Base-by-base conservation (phyloP, 1,284 basidiomycete genomes). In the Leccinum griseonigrum region DNA sequence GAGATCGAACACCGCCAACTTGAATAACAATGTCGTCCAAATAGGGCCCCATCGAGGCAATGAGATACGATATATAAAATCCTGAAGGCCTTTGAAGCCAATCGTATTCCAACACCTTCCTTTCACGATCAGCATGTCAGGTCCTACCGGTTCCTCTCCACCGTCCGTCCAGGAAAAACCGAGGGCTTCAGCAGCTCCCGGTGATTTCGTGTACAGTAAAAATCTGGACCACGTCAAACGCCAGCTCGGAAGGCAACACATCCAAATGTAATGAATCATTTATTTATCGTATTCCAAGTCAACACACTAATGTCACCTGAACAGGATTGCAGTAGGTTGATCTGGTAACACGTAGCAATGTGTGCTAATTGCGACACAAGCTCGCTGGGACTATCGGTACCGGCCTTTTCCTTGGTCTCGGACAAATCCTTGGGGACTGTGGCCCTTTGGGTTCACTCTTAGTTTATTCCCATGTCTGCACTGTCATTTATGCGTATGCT, bases 321-420 rank as follows among this genome's bases (percentile, higher is more conserved):
- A 14, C 64, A 86, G 85, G 85, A 85, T 86, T 73, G 83, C 85
- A 60, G 85, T 85, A 66, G 70, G 82, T 74, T 54, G 11, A 14
- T 32, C 31, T 34, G 43, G 13, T 50, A 58, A 46, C 57, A 28
- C 31, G 10, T 46, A 14, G 16, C 2, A 22, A 36, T 22, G 13
- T 16, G 32, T 10, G n/a, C 28, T 63, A 59, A 64, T 48, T 38
- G 8, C 58, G 28, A 67, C 50, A 59, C 54, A 56, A 88, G 86
- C 87, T 88, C 69, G 87, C 87, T 60, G 88, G 88, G 36, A 88
- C 86, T 29, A 84, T 90, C 63, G 88, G 88, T 53, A 92, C 90
- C 1, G 91, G 91, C 71, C 80, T 93, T 22, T 95, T 95, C 79
- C 80, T 95, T 51, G 91, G 91, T 64, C 87, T 89, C 13, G 94